Conservation (phyloP, 2,329 filamentous ascomycete genomes). For the Fusarium sp. region DNA sequence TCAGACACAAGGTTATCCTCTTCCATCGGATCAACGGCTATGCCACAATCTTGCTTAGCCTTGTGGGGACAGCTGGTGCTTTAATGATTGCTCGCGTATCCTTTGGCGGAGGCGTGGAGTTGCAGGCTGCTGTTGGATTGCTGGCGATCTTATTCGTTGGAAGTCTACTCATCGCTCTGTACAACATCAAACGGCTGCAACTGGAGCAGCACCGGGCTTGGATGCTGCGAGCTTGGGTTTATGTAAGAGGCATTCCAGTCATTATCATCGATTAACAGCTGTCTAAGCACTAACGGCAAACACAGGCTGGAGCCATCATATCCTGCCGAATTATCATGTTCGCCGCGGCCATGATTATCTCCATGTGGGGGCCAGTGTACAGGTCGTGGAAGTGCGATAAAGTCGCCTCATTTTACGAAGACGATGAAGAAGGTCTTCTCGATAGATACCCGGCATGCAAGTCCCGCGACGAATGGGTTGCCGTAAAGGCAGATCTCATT, state of each 20-base stretch:
- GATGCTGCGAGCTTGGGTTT: conserved; percentile 73
- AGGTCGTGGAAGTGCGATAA: no score
- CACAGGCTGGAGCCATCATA: conserved; percentile 65
- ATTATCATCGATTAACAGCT: neutral
- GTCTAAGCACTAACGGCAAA: no score
- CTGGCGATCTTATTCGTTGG: conserved; percentile 62
- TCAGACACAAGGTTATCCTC: conserved; percentile 64
- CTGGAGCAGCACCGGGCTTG: conserved; percentile 76
- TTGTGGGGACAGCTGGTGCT: conserved; percentile 63
- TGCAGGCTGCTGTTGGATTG: conserved; percentile 62
- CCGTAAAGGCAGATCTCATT: conserved; percentile 54
- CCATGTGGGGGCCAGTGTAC: no score
- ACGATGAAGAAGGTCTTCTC: no score
- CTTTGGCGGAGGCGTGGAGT: conserved; percentile 69
- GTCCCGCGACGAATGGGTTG: conserved; percentile 20
- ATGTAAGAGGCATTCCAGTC: conserved; percentile 54
- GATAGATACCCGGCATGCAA: conserved; percentile 68
- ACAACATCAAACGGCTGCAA: conserved; percentile 73
- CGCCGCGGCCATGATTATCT: no score
- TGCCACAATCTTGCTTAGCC: conserved; percentile 63
- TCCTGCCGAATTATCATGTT: no score
- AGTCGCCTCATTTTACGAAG: no score
- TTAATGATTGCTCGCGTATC: conserved; percentile 67
- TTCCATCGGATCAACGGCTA: conserved; percentile 76
- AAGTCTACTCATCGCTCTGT: conserved; percentile 63